Evolutionary conservation across 2,329 filamentous ascomycete genomes (phyloP), one percentile per base, ranked within the genome.

Genomic region (Nectriaceae sp.): DNA sequence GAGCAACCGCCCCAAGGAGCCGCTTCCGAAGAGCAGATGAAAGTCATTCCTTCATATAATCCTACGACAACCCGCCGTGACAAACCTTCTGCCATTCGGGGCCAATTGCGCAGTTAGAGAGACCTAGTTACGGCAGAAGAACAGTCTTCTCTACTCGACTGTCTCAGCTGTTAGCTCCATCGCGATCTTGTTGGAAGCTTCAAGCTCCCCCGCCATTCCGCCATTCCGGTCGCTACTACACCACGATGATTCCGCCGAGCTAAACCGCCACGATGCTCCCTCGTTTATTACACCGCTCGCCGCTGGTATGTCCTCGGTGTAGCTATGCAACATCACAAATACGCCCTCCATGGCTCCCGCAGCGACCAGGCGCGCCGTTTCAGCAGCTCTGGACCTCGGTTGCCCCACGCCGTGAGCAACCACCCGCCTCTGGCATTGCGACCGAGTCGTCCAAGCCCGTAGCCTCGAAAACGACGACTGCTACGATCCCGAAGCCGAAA

Each of bases 191-290:
- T 15, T 18, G n/a, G 20, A 5, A 6, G 5, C 22, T 31, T 11
- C 22, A 44, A 44, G 44, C 44, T 45, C 43, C 46, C 50, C 56
- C 60, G 44, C 60, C 52, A 62, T 59, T 37, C 52, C 58, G 51
- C 52, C 47, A 44, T 24, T 46, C 56, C 49, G 60, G 31, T 8
- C 41, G 31, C 44, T 20, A 8, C 53, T n/a, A 19, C 15, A 35
- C 49, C 57, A 62, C 60, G 49, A 67, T 62, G 61, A 57, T 61
- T 52, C 49, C 49, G 31, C 50, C 51, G 52, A 56, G 46, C 56
- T 60, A 45, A 59, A 54, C 42, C 53, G 44, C 49, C 46, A 65
- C 55, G 38, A 72, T 72, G 69, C 68, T 71, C 47, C 58, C 67
- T 50, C 66, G 69, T 65, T 56, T 72, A 41, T 50, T 69, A 5